Conservation (phyloP, 208 protist species). For the Acanthamoeba royreba region DNA sequence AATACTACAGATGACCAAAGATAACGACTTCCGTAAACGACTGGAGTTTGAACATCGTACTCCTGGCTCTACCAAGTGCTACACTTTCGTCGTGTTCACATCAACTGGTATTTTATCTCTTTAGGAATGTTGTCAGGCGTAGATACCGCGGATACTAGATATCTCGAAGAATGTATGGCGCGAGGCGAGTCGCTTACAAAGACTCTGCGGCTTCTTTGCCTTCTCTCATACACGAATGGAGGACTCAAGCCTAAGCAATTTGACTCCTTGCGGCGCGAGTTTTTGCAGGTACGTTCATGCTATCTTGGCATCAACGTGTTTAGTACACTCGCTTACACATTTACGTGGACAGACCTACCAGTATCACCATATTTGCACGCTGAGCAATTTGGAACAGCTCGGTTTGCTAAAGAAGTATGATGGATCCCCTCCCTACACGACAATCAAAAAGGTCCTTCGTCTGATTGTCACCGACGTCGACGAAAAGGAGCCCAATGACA, state of each 20-base stretch:
- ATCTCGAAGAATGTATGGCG: slow-evolving; percentile 58
- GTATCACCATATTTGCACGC: slow-evolving; percentile 53
- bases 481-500: slow-evolving; percentile 59
- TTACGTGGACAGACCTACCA: slow-evolving; percentile 57
- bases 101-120: not conserved
- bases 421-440: not conserved
- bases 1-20: slow-evolving; percentile 43
- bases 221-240: slow-evolving; percentile 40
- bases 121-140: not conserved
- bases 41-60: slow-evolving; percentile 62
- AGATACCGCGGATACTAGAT: not conserved
- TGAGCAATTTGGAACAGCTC: slow-evolving; percentile 61
- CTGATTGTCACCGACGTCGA: slow-evolving; percentile 60
- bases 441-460: not conserved
- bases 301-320: not conserved
- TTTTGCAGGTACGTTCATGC: slow-evolving; percentile 39
- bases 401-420: slow-evolving; percentile 49
- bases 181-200: slow-evolving; percentile 52
- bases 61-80: not conserved
- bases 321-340: not conserved
- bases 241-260: slow-evolving; percentile 66
- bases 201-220: slow-evolving; percentile 56
- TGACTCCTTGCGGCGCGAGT: slow-evolving; percentile 55
- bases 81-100: not conserved
- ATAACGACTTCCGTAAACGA: slow-evolving; percentile 32